Base-by-base conservation (phyloP, 768 basidiomycete species). In the Brasilioporus rufonigricans region DNA sequence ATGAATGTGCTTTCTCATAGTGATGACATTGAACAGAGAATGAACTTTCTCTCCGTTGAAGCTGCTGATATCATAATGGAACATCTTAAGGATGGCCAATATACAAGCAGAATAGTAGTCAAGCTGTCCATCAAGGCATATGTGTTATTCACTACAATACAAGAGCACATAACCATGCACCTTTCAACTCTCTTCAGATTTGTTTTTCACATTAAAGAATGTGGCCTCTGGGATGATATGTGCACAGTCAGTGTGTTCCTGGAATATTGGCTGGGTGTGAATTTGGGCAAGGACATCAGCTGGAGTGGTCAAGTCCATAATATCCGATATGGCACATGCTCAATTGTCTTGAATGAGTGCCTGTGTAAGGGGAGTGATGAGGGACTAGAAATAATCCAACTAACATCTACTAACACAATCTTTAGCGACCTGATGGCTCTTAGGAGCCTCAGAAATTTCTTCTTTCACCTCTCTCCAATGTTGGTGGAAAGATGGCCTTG, bases 311-410 rank as follows among this genome's bases (percentile, higher is more conserved):
- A 5, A 1, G 23, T 75, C 73, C 44, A 66, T 57, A n/a, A 32
- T n/a, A 46, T 65, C 67, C 13, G 69, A 67, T 8, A 74, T 52
- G 12, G 72, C 57, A 53, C 75, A 77, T 43, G 62, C 68, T 59
- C 57, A 72, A 7, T 61, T 65, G 55, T 77, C 74, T 31, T 74
- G 71, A 41, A 68, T 51, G 21, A 75, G 62, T 43, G 76, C 72
- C 74, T 74, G 27, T 14, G 35, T 16, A 47, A 57, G 33, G 39
- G 2, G 12, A 31, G 16, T 23, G 33, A 18, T 39, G 33, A 55
- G 44, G 19, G 11, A 33, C 4, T 16, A 45, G 21, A 13, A 40
- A 50, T 46, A 46, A 23, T n/a, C n/a, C n/a, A 27, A 16, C 12
- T 33, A 16, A 14, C 26, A 21, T 51, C 29, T 29, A 52, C 48